These are phyloP conservation scores for Arctium minus DNA, from an alignment of 129 eudicot genomes.

Conservation along the genomic window DNA sequence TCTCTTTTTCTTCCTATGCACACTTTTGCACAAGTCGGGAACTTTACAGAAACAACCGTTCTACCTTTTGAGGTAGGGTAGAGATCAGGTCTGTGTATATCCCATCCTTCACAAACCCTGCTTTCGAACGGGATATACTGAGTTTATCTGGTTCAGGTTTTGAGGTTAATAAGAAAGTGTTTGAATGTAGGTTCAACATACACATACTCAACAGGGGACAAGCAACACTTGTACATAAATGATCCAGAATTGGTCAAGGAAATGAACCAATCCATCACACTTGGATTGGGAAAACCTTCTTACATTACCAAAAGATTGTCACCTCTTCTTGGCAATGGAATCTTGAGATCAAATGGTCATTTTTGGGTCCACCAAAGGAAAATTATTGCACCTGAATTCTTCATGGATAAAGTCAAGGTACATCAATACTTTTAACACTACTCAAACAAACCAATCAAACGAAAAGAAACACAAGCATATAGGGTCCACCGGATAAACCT, in stretches of 20 bases:
- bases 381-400: slow-evolving; percentile 86
- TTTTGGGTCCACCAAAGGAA: slow-evolving; percentile 87
- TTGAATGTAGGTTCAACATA: slow-evolving; percentile 60
- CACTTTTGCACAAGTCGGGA: background rate
- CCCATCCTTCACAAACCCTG: background rate
- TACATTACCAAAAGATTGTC: slow-evolving; percentile 77
- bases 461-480: background rate
- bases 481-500: background rate
- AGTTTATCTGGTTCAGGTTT: background rate
- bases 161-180: background rate
- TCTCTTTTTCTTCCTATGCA: background rate
- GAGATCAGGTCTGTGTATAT: background rate
- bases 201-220: slow-evolving; percentile 76
- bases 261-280: slow-evolving; percentile 69
- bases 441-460: slow-evolving; percentile 14
- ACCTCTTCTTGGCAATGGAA: slow-evolving; percentile 94
- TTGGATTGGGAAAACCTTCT: slow-evolving; percentile 77
- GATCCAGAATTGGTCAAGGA: slow-evolving; percentile 80
- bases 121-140: background rate
- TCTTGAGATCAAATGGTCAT: slow-evolving; percentile 79
- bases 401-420: slow-evolving; percentile 97
- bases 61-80: too few species aligned
- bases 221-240: slow-evolving; percentile 84
- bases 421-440: slow-evolving; percentile 10
- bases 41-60: too few species aligned